Conservation (phyloP, 2,329 filamentous ascomycete genomes). For the Ophiostoma ips region DNA sequence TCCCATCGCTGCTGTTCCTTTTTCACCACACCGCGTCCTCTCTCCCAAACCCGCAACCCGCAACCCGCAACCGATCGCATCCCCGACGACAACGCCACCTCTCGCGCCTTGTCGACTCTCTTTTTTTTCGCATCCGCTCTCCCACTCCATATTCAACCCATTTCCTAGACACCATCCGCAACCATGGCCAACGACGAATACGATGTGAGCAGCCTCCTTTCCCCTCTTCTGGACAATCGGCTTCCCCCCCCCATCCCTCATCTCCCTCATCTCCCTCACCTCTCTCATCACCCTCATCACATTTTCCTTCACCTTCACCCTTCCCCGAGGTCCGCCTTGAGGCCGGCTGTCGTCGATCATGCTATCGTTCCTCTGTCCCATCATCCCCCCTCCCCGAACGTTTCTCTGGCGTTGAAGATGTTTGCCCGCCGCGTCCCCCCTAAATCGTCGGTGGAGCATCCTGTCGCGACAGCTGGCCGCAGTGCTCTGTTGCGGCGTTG, state of each 20-base stretch:
- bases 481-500: too few relatives aligned
- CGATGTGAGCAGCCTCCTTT: slow-evolving; percentile 57
- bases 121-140: background rate
- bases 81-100: background rate
- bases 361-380: background rate
- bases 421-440: background rate
- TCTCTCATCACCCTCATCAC: too few relatives aligned
- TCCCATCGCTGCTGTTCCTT: background rate
- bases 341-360: background rate
- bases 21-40: slow-evolving; percentile 4
- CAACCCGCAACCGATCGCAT: background rate
- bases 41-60: slow-evolving; percentile 1
- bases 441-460: background rate
- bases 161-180: background rate
- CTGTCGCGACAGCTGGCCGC: background rate
- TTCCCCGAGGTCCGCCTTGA: background rate
- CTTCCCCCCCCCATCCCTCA: too few relatives aligned
- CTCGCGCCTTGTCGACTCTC: background rate
- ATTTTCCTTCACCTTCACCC: too few relatives aligned
- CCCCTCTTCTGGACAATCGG: background rate
- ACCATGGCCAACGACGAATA: slow-evolving; percentile 99
- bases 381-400: too few relatives aligned
- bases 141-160: background rate
- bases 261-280: too few relatives aligned
- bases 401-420: too few relatives aligned